Evolutionary conservation across 768 basidiomycete genomes (phyloP).

Genomic region (Strobilomyces dryophilus): DNA sequence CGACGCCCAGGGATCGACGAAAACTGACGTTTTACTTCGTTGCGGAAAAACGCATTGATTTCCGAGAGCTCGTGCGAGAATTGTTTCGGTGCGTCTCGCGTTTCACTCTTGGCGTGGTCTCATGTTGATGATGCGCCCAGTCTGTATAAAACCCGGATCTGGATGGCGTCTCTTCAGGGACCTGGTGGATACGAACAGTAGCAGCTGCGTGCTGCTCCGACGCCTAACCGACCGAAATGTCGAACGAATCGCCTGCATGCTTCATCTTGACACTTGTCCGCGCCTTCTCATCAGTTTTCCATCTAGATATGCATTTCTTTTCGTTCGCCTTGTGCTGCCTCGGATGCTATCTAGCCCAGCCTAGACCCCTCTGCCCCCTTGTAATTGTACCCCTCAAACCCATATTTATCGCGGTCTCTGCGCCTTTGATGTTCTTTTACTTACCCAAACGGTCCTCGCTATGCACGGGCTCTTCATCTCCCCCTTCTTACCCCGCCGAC

Average conservation of each 20-base stretch:
- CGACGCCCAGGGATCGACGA: conserved; percentile 76
- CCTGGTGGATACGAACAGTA: conserved; percentile 42
- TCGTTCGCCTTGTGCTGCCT: conserved; percentile 1
- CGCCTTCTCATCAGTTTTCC: conserved; percentile 9
- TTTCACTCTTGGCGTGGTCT: conserved; percentile 3
- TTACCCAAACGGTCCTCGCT: not conserved
- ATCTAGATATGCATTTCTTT: conserved; percentile 30
- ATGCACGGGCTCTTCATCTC: not conserved
- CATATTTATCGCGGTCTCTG: conserved; percentile 19
- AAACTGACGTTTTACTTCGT: conserved; percentile 98
- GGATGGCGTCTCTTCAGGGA: conserved; percentile 85
- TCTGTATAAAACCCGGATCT: conserved; percentile 91
- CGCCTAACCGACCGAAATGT: conserved; percentile 5
- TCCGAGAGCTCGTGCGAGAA: conserved; percentile 93
- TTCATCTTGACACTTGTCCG: conserved; percentile 19
- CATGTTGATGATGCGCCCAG: conserved; percentile 33
- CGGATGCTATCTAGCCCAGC: conserved; percentile 30
- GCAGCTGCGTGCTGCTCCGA: conserved; percentile 4
- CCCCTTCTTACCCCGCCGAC: not conserved
- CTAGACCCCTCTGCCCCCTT: conserved; percentile 27
- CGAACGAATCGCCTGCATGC: conserved; percentile 18
- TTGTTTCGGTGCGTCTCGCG: conserved; percentile 64
- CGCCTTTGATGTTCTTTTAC: not conserved
- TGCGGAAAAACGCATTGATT: conserved; percentile 93
- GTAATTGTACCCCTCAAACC: conserved; percentile 22